These are phyloP conservation scores for Quambalaria eucalypti DNA, from an alignment of 1,284 basidiomycete genomes.

Conservation along the genomic window DNA sequence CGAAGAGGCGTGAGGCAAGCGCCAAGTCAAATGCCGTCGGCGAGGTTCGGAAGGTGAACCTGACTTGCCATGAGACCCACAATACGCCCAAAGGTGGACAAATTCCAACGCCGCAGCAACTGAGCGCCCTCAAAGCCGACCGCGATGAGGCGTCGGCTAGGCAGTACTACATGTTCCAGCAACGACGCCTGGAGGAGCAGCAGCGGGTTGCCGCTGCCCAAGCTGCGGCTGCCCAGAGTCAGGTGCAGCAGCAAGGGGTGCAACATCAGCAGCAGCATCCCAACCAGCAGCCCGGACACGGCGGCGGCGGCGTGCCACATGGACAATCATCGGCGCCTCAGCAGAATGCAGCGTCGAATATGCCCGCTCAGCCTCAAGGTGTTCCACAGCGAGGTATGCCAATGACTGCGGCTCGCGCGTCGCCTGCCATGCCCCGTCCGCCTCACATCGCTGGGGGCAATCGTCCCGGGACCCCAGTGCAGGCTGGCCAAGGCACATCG, in stretches of 20 bases:
- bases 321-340: conserved; percentile 1
- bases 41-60: conserved; percentile 26
- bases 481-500: conserved; percentile 10
- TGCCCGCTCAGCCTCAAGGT: background rate
- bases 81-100: conserved; percentile 36
- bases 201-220: conserved; percentile 21
- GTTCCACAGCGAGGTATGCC: conserved; percentile 6
- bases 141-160: conserved; percentile 36
- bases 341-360: conserved; percentile 4
- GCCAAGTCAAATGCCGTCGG: conserved; percentile 13
- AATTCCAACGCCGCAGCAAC: conserved; percentile 39
- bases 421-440: background rate
- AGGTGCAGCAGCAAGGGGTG: conserved; percentile 15
- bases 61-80: conserved; percentile 40
- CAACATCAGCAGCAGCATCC: conserved; percentile 13
- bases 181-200: conserved; percentile 35
- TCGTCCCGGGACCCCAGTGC: background rate
- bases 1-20: conserved; percentile 37
- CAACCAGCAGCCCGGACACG: background rate
- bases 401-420: background rate
- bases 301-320: background rate
- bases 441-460: background rate
- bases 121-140: conserved; percentile 39
- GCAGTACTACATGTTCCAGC: conserved; percentile 37
- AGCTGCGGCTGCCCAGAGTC: conserved; percentile 4